Conservation (phyloP, 2,329 filamentous ascomycete genomes). For the Diaporthe destruens region DNA sequence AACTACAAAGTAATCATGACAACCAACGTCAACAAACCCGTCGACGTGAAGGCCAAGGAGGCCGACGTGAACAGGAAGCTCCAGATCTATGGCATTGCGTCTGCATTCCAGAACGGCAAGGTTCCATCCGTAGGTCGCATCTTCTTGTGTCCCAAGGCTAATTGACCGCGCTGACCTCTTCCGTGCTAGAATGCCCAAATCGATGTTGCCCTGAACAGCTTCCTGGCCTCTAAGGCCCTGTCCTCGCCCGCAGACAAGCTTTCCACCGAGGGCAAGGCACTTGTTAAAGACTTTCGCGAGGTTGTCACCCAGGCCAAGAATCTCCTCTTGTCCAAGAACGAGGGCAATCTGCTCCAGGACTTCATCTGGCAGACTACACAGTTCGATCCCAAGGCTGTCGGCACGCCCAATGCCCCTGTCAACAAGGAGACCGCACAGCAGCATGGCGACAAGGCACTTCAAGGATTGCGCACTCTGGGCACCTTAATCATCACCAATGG, state of each 20-base stretch:
- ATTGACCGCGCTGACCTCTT: constrained; percentile 37
- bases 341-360: constrained; percentile 93
- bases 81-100: constrained; percentile 90
- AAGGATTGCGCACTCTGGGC: constrained; percentile 89
- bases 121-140: constrained; percentile 79
- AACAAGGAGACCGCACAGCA: constrained; percentile 83
- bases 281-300: constrained; percentile 81
- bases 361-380: constrained; percentile 95
- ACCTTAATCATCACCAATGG: constrained; percentile 94
- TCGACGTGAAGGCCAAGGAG: constrained; percentile 81
- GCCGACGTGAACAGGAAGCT: constrained; percentile 92
- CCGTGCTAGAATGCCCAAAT: constrained; percentile 86
- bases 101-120: constrained; percentile 89
- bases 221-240: constrained; percentile 78
- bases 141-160: no score
- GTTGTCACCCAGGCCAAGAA: constrained; percentile 88
- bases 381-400: constrained; percentile 73
- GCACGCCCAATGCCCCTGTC: constrained; percentile 74
- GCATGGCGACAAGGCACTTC: constrained; percentile 84
- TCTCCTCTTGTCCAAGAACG: constrained; percentile 91
- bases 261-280: constrained; percentile 82
- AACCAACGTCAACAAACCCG: constrained; percentile 78
- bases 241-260: constrained; percentile 79
- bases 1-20: constrained; percentile 39
- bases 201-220: constrained; percentile 92